These are phyloP conservation scores for Talaromyces thailandensis DNA, from an alignment of 495 filamentous ascomycete species.

Conservation along the genomic window DNA sequence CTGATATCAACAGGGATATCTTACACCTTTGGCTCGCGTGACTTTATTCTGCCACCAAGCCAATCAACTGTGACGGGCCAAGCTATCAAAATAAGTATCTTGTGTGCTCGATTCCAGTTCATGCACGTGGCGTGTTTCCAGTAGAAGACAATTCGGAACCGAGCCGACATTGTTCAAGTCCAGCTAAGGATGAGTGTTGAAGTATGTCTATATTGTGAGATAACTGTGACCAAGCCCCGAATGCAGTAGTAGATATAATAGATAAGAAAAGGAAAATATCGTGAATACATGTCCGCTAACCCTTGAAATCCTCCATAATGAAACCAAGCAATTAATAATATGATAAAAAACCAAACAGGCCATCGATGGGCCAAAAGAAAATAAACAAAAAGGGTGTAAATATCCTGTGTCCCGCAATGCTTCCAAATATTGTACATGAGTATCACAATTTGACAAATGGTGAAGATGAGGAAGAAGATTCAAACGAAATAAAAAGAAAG, in stretches of 20 bases:
- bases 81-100: neutral
- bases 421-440: conserved; percentile 10
- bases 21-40: neutral
- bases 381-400: neutral
- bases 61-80: neutral
- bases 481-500: conserved; percentile 17
- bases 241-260: neutral
- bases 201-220: neutral
- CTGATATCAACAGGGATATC: neutral
- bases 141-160: neutral
- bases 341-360: conserved; percentile 5
- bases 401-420: neutral
- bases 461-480: conserved; percentile 9
- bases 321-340: conserved; percentile 6
- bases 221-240: conserved; percentile 8
- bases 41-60: neutral
- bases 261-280: neutral
- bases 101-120: neutral
- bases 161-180: neutral
- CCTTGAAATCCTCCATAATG: conserved; percentile 6
- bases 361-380: neutral
- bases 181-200: neutral
- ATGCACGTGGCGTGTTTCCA: neutral
- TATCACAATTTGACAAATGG: conserved; percentile 10
- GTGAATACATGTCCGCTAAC: conserved; percentile 5